Base-by-base conservation (phyloP, 1,139 yeast genomes). In the Hanseniaspora uvarum region DNA sequence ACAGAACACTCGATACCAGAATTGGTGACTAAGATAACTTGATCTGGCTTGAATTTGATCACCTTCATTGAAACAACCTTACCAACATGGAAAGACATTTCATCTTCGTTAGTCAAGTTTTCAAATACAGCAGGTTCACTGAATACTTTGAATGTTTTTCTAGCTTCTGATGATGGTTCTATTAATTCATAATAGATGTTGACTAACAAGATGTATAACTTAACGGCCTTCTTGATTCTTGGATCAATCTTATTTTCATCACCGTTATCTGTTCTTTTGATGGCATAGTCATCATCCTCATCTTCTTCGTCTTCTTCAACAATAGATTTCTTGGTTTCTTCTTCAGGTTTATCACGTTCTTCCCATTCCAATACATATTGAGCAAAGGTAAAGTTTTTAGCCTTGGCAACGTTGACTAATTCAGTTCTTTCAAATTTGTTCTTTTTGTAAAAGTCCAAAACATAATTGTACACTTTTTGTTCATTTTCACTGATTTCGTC, bases 161-260 rank as follows among this genome's bases (percentile, higher is more conserved):
- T 79, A 61, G 85, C 74, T 69, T 92, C 98, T 62, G 82, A 94
- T 65, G 80, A 92, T 59, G 88, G 92, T 59, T 81, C 83, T 59
- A 86, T 86, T 59, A 92, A 76, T 66, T 92, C 99, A 59, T 84
- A 86, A 60, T 86, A 83, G 65, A 92, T 92, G 74, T 87, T 83
- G 63, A 50, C 53, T 8, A 50, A 33, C 24, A 50, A 30, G 28
- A 50, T 50, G 31, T 50, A 50, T 31, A 65, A 75, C 61, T 86
- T 94, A 58, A 83, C 73, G 56, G 83, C 94, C 3, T 83, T 86
- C 65, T 86, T 76, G 62, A 89, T 96, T 68, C 89, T 97, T 63
- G 94, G 98, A 63, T 89, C 96, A 50, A 50, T 46, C 26, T 41
- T 50, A 10, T 28, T 28, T 8, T 84, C 89, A 11, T 41, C 53